Conservation (phyloP, 2,329 filamentous ascomycete genomes). For the Diaporthe citri region DNA sequence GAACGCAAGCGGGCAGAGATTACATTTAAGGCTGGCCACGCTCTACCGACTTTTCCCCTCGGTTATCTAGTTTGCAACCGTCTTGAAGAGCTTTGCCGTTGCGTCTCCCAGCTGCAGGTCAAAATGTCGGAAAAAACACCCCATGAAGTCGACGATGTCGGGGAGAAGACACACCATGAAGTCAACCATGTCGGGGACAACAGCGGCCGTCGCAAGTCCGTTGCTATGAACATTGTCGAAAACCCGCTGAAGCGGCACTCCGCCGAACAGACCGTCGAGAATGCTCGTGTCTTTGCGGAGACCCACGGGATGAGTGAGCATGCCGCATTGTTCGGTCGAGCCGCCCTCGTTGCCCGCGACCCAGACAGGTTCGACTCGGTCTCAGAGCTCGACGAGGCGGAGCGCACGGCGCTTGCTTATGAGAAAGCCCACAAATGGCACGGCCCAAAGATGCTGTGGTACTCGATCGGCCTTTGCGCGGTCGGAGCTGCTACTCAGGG, state of each 20-base stretch:
- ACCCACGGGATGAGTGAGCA: slow-evolving; percentile 71
- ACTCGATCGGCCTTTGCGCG: slow-evolving; percentile 70
- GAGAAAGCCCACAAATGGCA: slow-evolving; percentile 78
- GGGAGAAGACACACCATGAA: not conserved
- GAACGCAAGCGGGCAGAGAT: slow-evolving; percentile 3
- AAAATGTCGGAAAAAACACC: slow-evolving; percentile 20
- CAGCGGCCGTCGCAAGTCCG: slow-evolving; percentile 43
- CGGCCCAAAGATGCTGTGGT: slow-evolving; percentile 71
- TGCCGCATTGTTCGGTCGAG: slow-evolving; percentile 71
- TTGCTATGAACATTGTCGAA: slow-evolving; percentile 50
- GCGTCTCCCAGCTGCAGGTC: not conserved
- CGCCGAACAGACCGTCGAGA: slow-evolving; percentile 59
- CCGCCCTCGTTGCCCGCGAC: slow-evolving; percentile 80
- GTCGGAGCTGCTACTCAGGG: slow-evolving; percentile 68
- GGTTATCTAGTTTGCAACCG: not conserved
- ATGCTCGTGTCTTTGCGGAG: slow-evolving; percentile 73
- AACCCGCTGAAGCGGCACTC: slow-evolving; percentile 50
- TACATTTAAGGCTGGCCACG: not conserved
- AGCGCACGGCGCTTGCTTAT: slow-evolving; percentile 69
- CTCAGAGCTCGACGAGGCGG: slow-evolving; percentile 55
- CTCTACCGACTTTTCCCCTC: not conserved
- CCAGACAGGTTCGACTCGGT: slow-evolving; percentile 73
- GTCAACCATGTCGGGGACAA: slow-evolving; percentile 17
- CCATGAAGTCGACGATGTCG: not conserved
- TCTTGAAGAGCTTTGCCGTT: not conserved